Conservation (phyloP, 2,329 filamentous ascomycete species). For the Aspergillus intermedius region DNA sequence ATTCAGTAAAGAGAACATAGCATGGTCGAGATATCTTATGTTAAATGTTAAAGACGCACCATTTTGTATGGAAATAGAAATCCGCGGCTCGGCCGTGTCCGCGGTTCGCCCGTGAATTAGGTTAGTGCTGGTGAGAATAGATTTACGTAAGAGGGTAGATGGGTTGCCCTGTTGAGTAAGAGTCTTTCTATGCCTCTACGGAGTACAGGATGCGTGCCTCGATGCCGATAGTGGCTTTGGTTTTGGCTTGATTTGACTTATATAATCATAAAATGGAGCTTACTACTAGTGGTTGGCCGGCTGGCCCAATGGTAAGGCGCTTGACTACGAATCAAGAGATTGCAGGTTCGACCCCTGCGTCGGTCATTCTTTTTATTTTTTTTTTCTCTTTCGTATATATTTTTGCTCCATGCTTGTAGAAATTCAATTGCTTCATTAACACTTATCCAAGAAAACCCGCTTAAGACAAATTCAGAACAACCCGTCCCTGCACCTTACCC, state of each 20-base stretch:
- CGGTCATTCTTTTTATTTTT: slow-evolving; percentile 1
- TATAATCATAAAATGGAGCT: rapidly evolving
- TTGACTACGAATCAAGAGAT: slow-evolving; percentile 3
- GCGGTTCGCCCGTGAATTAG: too few relatives aligned
- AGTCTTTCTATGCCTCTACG: too few relatives aligned
- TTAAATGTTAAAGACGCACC: too few relatives aligned
- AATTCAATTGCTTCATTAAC: background rate
- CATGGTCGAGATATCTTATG: too few relatives aligned
- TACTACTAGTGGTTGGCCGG: background rate
- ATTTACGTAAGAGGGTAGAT: too few relatives aligned
- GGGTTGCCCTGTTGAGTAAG: too few relatives aligned
- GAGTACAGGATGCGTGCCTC: too few relatives aligned
- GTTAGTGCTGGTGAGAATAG: too few relatives aligned
- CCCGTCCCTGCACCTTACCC: slow-evolving; percentile 41
- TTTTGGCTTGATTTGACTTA: background rate
- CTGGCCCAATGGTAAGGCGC: slow-evolving; percentile 5
- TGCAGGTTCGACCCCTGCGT: slow-evolving; percentile 2
- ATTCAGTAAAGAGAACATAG: too few relatives aligned
- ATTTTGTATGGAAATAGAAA: too few relatives aligned
- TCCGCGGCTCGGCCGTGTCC: too few relatives aligned
- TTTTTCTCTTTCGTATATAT: background rate
- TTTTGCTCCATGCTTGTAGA: background rate
- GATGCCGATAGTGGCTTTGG: background rate
- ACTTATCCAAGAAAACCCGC: background rate
- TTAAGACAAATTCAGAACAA: slow-evolving; percentile 41